Base-by-base conservation (phyloP, 2,329 filamentous ascomycete genomes). In the Trichoderma citrinoviride region DNA sequence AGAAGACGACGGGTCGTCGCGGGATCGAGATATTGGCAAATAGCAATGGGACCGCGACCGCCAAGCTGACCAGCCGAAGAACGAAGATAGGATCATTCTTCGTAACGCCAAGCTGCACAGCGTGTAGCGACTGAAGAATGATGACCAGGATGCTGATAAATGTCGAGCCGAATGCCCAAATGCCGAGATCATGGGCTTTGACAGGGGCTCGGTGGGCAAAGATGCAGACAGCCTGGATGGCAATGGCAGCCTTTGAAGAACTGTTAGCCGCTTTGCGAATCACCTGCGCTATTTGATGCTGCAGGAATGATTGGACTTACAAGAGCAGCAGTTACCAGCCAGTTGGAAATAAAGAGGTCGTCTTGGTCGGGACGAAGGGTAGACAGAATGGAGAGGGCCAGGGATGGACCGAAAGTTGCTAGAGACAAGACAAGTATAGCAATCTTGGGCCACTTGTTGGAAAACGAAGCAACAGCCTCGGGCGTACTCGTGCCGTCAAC, bases 401-500 rank as follows among this genome's bases (percentile, higher is more conserved):
- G 75, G 2, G 88, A 89, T 14, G 84, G 74, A 7, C 77, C 79
- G 15, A 86, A 75, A 1, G 88, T 89, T 43, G 80, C 66, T 14
- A 80, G 64, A 0, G 86, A 83, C n/a, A 85, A 80, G 3, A 86
- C 40, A 5, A 86, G 72, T 50, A 90, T 79, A 23, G 80, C 72
- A 4, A 78, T 67, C 72, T 89, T 90, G 61, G 87, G 82, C 65
- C 81, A 71, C 65, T 79, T 84, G 68, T 85, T 83, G 29, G 88
- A 89, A 72, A 88, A 93, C 44, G 80, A 81, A 23, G 82, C 81
- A 60, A 87, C 73, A 1, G 87, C 86, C 71, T 89, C 86, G 46
- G 85, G 81, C 0, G 87, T 89, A 37, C 88, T 89, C 68, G 83
- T 81, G 55, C 90, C 90, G 76, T 93, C 90, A 67, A 82, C 77